Evolutionary conservation across 805 yeast genomes (phyloP), one percentile per base, ranked within the genome.

Genomic region (Kodamaea hsintzibuensis): DNA sequence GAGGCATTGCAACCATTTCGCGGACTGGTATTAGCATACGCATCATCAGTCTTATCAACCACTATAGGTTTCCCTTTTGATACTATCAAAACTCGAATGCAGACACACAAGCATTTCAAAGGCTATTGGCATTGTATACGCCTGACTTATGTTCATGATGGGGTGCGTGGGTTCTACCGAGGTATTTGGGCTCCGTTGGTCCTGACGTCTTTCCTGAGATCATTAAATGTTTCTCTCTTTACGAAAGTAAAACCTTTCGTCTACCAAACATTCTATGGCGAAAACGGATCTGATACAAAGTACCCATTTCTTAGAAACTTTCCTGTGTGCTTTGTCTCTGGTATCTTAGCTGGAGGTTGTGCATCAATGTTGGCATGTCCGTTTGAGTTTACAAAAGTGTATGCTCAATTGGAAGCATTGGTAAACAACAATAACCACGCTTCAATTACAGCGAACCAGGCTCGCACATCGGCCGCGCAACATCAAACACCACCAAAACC

Each of bases 41-140:
- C 82, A 0, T 74, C 92, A 1, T 85, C 91, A 0, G 67, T 86
- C 43, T 67, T 80, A 10, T 79, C 91, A 16, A 86, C 91, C 1
- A 73, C 82, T 2, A 78, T 84, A n/a, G 96, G 95, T 16, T 90
- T 85, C 62, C 97, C 97, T 0, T 69, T 90, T 49, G 97, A 90
- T 65, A 86, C 95, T n/a, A 76, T 91, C 55, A 90, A 90, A 67
- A 91, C 96, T 0, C 75, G 96, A 55, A 85, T 88, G 84, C 97
- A 90, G 66, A 87, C 96, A 0, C 86, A 88, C 62, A 76, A 80
- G 51, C 65, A 67, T 49, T 89, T 82, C 70, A 71, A 72, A 13
- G 78, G 82, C 49, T 78, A 85, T 25, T 66, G 76, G 50, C 83
- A 82, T 52, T 89, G 96, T 64, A 71, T 86, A 16, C 62, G 63